Conservation (phyloP, 2,329 filamentous ascomycete genomes). For the Cladosporium sp. region DNA sequence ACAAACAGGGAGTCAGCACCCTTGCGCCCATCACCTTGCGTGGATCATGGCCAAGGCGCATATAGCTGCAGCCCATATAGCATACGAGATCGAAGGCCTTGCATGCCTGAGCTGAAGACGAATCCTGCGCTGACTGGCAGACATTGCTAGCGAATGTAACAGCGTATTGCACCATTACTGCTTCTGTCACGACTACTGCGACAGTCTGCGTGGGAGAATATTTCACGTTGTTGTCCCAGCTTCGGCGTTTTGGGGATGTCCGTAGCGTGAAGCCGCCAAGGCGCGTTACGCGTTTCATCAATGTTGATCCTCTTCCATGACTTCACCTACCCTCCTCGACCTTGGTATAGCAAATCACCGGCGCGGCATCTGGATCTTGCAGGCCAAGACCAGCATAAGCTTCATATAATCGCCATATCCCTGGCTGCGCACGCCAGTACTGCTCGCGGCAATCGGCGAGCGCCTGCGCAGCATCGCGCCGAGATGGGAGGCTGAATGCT, state of each 20-base stretch:
- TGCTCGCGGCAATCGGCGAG: neutral
- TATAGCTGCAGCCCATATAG: neutral
- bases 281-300: neutral
- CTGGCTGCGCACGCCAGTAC: neutral
- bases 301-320: conserved; percentile 3
- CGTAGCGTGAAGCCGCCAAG: conserved; percentile 7
- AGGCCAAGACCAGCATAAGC: conserved; percentile 9
- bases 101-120: neutral
- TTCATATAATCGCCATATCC: neutral
- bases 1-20: conserved; percentile 2
- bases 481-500: neutral
- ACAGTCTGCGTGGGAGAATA: too few species aligned
- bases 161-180: neutral
- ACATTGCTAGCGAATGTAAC: too few species aligned
- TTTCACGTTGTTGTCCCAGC: neutral
- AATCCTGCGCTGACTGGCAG: neutral
- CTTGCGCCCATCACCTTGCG: neutral
- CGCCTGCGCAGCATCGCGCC: neutral
- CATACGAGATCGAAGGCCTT: neutral
- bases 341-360: neutral
- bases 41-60: neutral
- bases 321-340: neutral
- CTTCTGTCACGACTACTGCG: too few species aligned
- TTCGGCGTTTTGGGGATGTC: neutral
- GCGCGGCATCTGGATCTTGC: conserved; percentile 2